These are phyloP conservation scores for Coleophoma cylindrospora DNA, from an alignment of 2,329 filamentous ascomycete species.

Conservation along the genomic window DNA sequence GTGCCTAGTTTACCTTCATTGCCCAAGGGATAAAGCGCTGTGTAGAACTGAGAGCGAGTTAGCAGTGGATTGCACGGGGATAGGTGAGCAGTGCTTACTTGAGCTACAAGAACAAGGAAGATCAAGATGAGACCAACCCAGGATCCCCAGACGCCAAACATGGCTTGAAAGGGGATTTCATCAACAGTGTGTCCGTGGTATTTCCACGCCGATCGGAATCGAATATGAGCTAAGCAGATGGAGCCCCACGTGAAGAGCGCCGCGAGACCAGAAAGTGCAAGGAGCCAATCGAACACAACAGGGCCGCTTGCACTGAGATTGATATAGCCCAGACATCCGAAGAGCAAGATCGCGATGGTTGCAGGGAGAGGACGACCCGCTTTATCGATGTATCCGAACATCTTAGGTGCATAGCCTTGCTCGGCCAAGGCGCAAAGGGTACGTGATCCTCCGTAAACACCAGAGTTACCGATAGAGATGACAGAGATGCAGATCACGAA, in stretches of 20 bases:
- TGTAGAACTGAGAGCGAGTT: conserved; percentile 34
- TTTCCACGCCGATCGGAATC: conserved; percentile 59
- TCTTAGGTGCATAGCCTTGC: conserved; percentile 72
- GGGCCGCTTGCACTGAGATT: conserved; percentile 36
- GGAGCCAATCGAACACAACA: conserved; percentile 57
- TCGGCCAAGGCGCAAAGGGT: conserved; percentile 88
- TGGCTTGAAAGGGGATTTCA: conserved; percentile 42
- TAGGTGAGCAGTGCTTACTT: conserved; percentile 7
- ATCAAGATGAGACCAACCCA: conserved; percentile 65
- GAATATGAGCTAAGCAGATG: conserved; percentile 60
- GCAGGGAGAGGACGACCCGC: conserved; percentile 66
- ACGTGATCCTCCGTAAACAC: conserved; percentile 85
- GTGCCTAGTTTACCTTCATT: conserved; percentile 43
- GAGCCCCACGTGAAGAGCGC: conserved; percentile 74
- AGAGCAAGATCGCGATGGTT: conserved; percentile 44
- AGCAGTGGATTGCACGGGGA: neutral
- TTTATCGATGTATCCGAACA: conserved; percentile 76
- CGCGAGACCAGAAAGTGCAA: conserved; percentile 67
- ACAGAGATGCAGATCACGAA: conserved; percentile 87
- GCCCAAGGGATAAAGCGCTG: conserved; percentile 49
- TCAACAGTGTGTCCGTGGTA: conserved; percentile 47
- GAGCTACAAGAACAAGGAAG: conserved; percentile 59
- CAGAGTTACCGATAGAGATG: conserved; percentile 85
- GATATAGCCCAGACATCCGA: conserved; percentile 57
- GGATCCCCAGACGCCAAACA: conserved; percentile 59